Conservation (phyloP, 495 filamentous ascomycete genomes). For the Gamarada debralockiae region DNA sequence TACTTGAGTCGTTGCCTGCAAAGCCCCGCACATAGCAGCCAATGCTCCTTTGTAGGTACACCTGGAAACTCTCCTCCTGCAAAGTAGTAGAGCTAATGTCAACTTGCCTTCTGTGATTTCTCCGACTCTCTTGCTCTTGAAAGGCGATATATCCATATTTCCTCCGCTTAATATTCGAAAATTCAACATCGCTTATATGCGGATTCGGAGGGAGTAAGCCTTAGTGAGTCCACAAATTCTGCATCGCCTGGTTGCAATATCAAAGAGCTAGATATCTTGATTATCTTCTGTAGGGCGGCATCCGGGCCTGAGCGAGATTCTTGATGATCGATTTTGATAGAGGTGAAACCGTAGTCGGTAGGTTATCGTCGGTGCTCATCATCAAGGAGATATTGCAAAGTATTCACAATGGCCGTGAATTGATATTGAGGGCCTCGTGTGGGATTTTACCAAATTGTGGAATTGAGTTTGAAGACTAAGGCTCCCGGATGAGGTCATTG, state of each 20-base stretch:
- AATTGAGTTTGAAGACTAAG: too few species aligned
- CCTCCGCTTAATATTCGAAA: neutral
- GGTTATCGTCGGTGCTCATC: too few species aligned
- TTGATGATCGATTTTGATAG: too few species aligned
- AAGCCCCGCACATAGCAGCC: slow-evolving; percentile 29
- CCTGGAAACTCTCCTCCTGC: slow-evolving; percentile 34
- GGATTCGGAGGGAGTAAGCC: neutral
- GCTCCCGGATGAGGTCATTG: too few species aligned
- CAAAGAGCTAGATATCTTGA: neutral
- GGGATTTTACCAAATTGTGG: too few species aligned
- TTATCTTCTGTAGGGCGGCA: neutral
- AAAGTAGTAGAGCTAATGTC: slow-evolving; percentile 33
- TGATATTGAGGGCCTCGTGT: too few species aligned
- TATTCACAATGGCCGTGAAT: too few species aligned
- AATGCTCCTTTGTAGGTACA: slow-evolving; percentile 30
- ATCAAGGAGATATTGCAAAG: too few species aligned
- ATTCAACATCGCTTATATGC: neutral
- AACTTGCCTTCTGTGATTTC: neutral
- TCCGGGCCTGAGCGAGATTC: neutral
- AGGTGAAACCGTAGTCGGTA: too few species aligned
- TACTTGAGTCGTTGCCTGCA: neutral
- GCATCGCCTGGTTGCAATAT: neutral
- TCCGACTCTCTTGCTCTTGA: neutral
- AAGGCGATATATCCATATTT: neutral
- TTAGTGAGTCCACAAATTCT: neutral